A percentile compares a stretch with the other conserved stretches of the same genome.
These are phyloP conservation scores for Vitis hybrid DNA, from an alignment of 177 flowering plant species.

Conservation along the genomic window DNA sequence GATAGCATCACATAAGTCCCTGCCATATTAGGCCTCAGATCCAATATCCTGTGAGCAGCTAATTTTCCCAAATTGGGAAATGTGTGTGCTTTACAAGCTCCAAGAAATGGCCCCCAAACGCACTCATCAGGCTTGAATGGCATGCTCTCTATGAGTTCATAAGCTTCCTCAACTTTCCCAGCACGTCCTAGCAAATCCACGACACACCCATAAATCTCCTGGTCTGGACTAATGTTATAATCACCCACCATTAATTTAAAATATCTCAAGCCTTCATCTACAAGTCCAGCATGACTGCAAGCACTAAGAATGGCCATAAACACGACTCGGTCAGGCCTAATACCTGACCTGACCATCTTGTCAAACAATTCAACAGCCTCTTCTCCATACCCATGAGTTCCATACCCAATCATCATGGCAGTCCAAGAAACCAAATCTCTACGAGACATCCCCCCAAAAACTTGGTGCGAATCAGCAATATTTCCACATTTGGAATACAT, in stretches of 20 bases:
- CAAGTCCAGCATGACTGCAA: slow-evolving; percentile 87
- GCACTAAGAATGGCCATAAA: slow-evolving; percentile 77
- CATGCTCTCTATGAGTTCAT: slow-evolving; percentile 59
- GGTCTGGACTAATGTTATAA: slow-evolving; percentile 50
- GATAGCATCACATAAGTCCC: slow-evolving; percentile 57
- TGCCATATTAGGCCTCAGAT: slow-evolving; percentile 47
- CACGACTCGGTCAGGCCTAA: slow-evolving; percentile 65
- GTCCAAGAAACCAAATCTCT: slow-evolving; percentile 81
- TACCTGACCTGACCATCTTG: slow-evolving; percentile 62
- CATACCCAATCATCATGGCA: slow-evolving; percentile 86
- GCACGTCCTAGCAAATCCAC: slow-evolving; percentile 88
- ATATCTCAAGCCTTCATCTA: slow-evolving; percentile 65
- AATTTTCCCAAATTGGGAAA: slow-evolving; percentile 47
- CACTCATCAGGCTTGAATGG: slow-evolving; percentile 71
- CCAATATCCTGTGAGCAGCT: slow-evolving; percentile 49
- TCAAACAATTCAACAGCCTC: slow-evolving; percentile 70
- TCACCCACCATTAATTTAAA: slow-evolving; percentile 47
- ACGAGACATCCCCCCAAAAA: slow-evolving; percentile 46
- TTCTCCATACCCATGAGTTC: slow-evolving; percentile 78
- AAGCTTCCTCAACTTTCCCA: slow-evolving; percentile 74
- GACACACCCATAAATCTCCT: slow-evolving; percentile 76
- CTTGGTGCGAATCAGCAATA: slow-evolving; percentile 41
- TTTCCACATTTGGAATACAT: slow-evolving; percentile 83
- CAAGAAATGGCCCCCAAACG: slow-evolving; percentile 87
- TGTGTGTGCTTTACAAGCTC: slow-evolving; percentile 76